phyloP scores from a whole-genome alignment of 2,329 filamentous ascomycete genomes.

The Cladobotryum mycophilum region DNA sequence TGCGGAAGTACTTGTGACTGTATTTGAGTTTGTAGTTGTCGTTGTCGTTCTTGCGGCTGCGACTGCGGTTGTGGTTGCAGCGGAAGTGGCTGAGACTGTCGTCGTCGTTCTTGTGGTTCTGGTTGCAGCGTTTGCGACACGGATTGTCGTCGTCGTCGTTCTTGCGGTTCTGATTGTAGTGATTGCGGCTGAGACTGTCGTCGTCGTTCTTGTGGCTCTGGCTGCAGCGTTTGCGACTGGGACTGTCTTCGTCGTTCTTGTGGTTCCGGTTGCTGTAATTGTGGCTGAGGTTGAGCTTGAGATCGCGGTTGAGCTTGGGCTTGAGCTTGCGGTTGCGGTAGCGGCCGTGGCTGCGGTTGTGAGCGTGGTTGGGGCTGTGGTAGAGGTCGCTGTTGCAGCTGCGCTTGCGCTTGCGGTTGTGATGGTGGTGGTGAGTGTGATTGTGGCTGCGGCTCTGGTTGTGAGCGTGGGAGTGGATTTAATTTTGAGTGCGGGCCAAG shows the following conservation, averaged over 20 bases:
- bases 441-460: constrained; percentile 7
- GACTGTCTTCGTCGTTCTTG: background rate
- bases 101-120: background rate
- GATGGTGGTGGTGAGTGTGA: constrained; percentile 2
- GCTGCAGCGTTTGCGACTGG: background rate
- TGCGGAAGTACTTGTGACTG: background rate
- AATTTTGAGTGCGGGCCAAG: background rate
- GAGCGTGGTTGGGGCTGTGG: background rate
- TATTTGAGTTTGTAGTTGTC: background rate
- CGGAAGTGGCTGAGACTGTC: background rate
- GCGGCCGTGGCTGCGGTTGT: background rate
- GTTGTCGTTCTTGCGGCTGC: background rate
- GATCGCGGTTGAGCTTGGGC: background rate
- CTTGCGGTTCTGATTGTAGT: background rate
- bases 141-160: background rate
- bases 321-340: background rate
- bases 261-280: background rate
- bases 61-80: background rate
- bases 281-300: background rate
- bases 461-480: constrained; percentile 1
- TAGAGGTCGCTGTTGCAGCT: background rate
- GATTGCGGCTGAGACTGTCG: background rate
- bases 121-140: background rate
- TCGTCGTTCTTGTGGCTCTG: background rate
- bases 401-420: background rate